Conservation (phyloP, 768 basidiomycete species). For the Boletus subcaerulescens region DNA sequence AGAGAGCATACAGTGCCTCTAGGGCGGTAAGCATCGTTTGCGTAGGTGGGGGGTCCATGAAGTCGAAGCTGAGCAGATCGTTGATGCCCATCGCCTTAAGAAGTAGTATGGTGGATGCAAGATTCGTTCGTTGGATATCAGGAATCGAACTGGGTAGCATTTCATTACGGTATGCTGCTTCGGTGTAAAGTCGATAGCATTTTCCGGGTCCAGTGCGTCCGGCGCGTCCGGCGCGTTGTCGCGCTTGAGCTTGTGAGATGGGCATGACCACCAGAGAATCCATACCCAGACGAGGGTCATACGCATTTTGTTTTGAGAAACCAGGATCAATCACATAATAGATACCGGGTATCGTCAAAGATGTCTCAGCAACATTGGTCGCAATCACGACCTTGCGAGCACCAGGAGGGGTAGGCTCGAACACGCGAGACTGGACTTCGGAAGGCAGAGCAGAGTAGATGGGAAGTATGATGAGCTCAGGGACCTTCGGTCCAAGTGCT, state of each 20-base stretch:
- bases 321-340: constrained; percentile 99
- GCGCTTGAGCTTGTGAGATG: constrained; percentile 97
- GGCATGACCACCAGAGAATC: constrained; percentile 98
- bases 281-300: constrained; percentile 96
- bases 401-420: constrained; percentile 96
- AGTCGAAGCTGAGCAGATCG: constrained; percentile 95
- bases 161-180: constrained; percentile 97
- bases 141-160: constrained; percentile 98
- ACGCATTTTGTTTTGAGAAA: constrained; percentile 98
- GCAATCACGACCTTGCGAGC: constrained; percentile 99
- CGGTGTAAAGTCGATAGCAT: constrained; percentile 96
- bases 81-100: constrained; percentile 99
- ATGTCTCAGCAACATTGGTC: constrained; percentile 99
- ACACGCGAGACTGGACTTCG: constrained; percentile 96
- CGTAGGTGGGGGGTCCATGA: constrained; percentile 98
- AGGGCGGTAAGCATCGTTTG: constrained; percentile 96
- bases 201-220: constrained; percentile 98
- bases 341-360: constrained; percentile 96
- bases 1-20: constrained; percentile 91
- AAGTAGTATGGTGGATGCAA: constrained; percentile 89
- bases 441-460: constrained; percentile 98
- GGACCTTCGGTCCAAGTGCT: constrained; percentile 96
- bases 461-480: constrained; percentile 93
- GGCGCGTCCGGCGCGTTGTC: constrained; percentile 93
- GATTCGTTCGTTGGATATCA: constrained; percentile 94